Evolutionary conservation across 2,329 filamentous ascomycete species (phyloP), one percentile per base, ranked within the genome.

Genomic region (Venturia aucupariae): DNA sequence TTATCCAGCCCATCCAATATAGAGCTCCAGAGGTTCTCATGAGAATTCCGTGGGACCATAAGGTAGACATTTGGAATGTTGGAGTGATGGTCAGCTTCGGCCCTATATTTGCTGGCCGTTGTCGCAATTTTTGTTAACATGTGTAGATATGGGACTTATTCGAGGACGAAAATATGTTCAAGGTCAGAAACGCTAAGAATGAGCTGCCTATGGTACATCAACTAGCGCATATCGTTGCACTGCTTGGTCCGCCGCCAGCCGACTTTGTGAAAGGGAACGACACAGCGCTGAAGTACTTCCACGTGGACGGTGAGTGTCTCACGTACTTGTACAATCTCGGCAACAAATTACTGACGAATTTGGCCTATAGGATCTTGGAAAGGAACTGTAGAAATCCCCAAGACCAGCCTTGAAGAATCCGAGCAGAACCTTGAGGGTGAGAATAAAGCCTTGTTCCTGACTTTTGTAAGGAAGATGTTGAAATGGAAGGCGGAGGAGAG

Each of bases 401-500:
- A 66, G 15, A 42, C 19, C 32, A 55, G 64, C 22, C 65, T 69
- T 15, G 67, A 71, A 48, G 51, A 63, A 13, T 66, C 38, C n/a
- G 66, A 68, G 39, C 38, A 61, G 13, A 48, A 11, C 13, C 39
- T 70, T 8, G 63, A 66, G n/a, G 70, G 68, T 7, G 48, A 68
- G 13, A 67, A 76, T 42, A 76, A 76, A 67, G 70, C 68, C 22
- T 24, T 63, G 10, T 78, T 77, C 66, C 51, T 77, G 6, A 46
- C 39, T 19, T 76, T 78, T 62, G 69, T 76, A 38, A 67, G 68
- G 61, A 70, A 68, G 4, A 77, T 78, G 74, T 67, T 78, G 17
- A 69, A 69, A 61, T 79, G 76, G 75, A 59, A 72, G 24, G 75
- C 75, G 19, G 75, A 77, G 67, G 72, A 77, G 41, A 70, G 75